These are phyloP conservation scores for Pythium monospermum DNA, from an alignment of 352 stramenopile species.

Conservation along the genomic window DNA sequence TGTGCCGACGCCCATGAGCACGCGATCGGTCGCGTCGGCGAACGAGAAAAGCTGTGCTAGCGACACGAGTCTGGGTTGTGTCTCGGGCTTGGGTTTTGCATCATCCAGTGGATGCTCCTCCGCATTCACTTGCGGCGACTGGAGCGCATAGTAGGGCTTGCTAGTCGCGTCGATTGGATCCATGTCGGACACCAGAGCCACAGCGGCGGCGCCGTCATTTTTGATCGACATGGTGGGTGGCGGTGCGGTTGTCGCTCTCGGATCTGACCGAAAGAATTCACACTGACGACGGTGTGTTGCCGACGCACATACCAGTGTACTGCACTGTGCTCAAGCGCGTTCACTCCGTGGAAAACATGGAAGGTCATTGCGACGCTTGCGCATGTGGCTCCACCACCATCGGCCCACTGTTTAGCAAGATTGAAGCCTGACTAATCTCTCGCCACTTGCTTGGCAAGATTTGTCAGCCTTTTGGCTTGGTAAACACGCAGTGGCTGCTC, in stretches of 20 bases:
- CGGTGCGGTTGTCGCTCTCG: no score
- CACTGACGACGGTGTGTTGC: no score
- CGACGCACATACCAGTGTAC: background rate
- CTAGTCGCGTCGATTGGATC: no score
- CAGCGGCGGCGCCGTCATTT: background rate
- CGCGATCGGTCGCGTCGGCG: slow-evolving; percentile 44
- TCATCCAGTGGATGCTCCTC: no score
- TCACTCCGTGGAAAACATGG: background rate
- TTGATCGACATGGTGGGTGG: background rate
- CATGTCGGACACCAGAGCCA: background rate
- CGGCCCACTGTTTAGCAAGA: background rate
- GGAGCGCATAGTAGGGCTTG: background rate
- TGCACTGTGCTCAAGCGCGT: background rate
- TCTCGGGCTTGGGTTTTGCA: no score
- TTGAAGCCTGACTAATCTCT: background rate
- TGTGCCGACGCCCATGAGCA: slow-evolving; percentile 52
- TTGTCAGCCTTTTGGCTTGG: no score
- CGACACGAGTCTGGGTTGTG: slow-evolving; percentile 31
- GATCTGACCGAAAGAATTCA: no score
- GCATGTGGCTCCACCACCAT: background rate
- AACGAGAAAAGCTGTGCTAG: slow-evolving; percentile 47
- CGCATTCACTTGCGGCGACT: background rate
- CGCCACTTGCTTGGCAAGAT: no score
- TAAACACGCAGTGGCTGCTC: background rate
- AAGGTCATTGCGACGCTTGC: background rate